These are phyloP conservation scores for Pythium biforme DNA, from an alignment of 352 stramenopile species.

Conservation along the genomic window DNA sequence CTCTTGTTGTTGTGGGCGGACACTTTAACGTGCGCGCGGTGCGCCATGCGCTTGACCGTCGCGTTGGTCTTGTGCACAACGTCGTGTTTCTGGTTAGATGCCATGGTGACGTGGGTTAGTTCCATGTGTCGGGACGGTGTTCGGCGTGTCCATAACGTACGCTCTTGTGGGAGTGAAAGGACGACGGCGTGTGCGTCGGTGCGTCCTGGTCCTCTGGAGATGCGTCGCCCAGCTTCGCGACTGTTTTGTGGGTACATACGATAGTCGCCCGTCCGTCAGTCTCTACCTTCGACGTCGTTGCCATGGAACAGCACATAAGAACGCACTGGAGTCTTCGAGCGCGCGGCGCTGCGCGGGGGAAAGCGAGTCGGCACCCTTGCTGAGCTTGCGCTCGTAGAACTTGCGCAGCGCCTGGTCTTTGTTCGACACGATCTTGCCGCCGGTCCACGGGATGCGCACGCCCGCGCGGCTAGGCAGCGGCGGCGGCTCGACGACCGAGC, in stretches of 20 bases:
- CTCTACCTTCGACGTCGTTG: too few species aligned
- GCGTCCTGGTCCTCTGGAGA: not conserved
- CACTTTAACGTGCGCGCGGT: constrained; percentile 52
- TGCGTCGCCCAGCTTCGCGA: constrained; percentile 20
- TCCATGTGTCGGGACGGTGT: too few species aligned
- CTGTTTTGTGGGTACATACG: too few species aligned
- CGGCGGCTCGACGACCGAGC: constrained; percentile 29
- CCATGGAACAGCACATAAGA: constrained; percentile 1
- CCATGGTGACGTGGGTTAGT: too few species aligned
- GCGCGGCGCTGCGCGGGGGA: constrained; percentile 48
- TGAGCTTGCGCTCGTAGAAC: constrained; percentile 79
- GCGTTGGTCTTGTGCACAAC: constrained; percentile 33
- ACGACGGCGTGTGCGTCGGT: constrained; percentile 1
- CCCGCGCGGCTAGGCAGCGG: constrained; percentile 18
- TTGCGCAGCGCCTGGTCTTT: constrained; percentile 86
- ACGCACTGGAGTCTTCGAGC: constrained; percentile 45
- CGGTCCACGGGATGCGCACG: constrained; percentile 67
- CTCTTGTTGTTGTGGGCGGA: constrained; percentile 17
- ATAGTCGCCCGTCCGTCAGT: too few species aligned
- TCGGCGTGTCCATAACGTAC: constrained; percentile 7
- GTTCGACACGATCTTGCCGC: constrained; percentile 81
- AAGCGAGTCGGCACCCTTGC: constrained; percentile 36
- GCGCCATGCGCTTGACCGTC: constrained; percentile 48
- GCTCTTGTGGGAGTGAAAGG: constrained; percentile 15
- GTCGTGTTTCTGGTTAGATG: constrained; percentile 32